A percentile compares a stretch with the other conserved stretches of the same genome.
Conservation (phyloP, 1,284 basidiomycete genomes). For the Malassezia yamatoensis region DNA sequence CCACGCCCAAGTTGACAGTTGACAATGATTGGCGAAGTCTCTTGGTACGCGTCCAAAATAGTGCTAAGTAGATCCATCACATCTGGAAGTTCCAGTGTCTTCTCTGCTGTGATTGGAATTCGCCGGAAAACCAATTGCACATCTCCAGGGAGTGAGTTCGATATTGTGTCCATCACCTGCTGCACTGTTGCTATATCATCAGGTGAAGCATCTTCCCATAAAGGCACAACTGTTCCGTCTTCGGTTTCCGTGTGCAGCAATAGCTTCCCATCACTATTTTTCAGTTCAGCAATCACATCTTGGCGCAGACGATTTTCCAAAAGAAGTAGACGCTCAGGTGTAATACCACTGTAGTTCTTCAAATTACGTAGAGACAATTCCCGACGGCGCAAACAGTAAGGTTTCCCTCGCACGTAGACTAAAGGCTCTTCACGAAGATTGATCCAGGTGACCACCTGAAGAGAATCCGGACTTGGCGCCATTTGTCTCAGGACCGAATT, state of each 20-base stretch:
- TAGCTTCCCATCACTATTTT: conserved; percentile 71
- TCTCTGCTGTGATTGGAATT: conserved; percentile 74
- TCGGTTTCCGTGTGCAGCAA: conserved; percentile 80
- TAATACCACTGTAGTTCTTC: conserved; percentile 44
- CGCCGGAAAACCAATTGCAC: conserved; percentile 68
- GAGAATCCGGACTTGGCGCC: conserved; percentile 48
- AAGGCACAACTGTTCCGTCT: conserved; percentile 78
- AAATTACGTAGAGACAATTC: conserved; percentile 42
- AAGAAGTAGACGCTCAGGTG: conserved; percentile 34
- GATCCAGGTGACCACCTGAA: conserved; percentile 65
- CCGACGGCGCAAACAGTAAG: conserved; percentile 50
- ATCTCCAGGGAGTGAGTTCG: conserved; percentile 28
- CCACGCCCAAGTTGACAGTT: conserved; percentile 94
- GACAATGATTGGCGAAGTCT: conserved; percentile 69
- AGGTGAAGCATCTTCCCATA: conserved; percentile 84
- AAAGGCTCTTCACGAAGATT: conserved; percentile 80
- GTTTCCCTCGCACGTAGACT: conserved; percentile 77
- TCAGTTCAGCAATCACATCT: conserved; percentile 75
- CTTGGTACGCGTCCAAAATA: conserved; percentile 64
- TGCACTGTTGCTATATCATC: conserved; percentile 72
- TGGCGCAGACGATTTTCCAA: conserved; percentile 76
- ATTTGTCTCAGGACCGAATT: conserved; percentile 44
- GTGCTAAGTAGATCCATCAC: conserved; percentile 61
- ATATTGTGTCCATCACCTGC: conserved; percentile 64
- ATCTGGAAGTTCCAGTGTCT: conserved; percentile 48